Evolutionary conservation across 2,329 filamentous ascomycete species (phyloP).

Genomic region (Beauveria sp.): DNA sequence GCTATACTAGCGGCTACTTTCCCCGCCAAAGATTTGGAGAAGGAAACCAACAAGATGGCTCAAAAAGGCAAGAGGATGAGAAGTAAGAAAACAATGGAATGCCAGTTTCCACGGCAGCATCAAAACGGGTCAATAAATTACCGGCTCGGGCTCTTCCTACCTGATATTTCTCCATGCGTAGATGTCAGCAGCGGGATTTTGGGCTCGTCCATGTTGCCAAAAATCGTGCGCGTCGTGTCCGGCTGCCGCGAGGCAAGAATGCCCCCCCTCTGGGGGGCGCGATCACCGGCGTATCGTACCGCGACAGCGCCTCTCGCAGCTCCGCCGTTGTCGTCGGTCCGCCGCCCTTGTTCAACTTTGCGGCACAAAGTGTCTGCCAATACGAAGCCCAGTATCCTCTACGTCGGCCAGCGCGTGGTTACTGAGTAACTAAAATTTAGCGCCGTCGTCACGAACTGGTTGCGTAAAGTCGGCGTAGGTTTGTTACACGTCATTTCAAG

Average conservation of each 20-base stretch:
- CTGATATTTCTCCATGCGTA: slow-evolving; percentile 26
- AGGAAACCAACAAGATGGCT: too few species aligned
- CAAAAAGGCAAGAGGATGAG: too few species aligned
- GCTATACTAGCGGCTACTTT: too few species aligned
- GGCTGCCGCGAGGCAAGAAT: slow-evolving; percentile 44
- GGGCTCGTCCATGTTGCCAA: slow-evolving; percentile 26
- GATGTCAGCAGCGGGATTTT: slow-evolving; percentile 32
- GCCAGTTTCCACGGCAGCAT: not conserved
- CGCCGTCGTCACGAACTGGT: slow-evolving; percentile 48
- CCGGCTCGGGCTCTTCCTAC: slow-evolving; percentile 12
- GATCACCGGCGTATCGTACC: slow-evolving; percentile 39
- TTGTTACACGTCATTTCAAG: not conserved
- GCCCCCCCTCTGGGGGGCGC: slow-evolving; percentile 31
- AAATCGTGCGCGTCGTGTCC: slow-evolving; percentile 48
- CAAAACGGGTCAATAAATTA: not conserved
- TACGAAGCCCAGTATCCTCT: slow-evolving; percentile 26
- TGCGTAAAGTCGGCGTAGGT: slow-evolving; percentile 1
- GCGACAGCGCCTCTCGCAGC: slow-evolving; percentile 24
- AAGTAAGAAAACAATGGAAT: not conserved
- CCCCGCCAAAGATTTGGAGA: too few species aligned
- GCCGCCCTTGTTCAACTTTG: not conserved
- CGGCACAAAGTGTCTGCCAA: slow-evolving; percentile 23
- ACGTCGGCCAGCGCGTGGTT: slow-evolving; percentile 48
- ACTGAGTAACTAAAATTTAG: slow-evolving; percentile 21
- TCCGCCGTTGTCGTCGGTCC: not conserved